A percentile compares a stretch with the other conserved stretches of the same genome.
These are phyloP conservation scores for Suillus fuscotomentosus DNA, from an alignment of 768 basidiomycete species.

Conservation along the genomic window DNA sequence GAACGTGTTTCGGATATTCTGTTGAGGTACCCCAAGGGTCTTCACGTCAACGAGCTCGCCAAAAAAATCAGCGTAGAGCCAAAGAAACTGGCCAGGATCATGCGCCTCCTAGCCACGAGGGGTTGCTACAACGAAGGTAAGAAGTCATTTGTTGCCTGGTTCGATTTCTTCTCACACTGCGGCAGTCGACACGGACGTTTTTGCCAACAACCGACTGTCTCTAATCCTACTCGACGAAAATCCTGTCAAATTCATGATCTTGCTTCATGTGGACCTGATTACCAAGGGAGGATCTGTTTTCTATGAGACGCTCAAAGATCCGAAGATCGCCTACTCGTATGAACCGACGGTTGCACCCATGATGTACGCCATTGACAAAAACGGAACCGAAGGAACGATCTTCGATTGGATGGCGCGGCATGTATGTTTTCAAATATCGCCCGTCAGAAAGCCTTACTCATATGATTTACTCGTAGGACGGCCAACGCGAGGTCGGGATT, in stretches of 20 bases:
- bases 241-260: constrained; percentile 19
- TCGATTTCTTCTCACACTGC: not conserved
- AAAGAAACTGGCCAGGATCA: constrained; percentile 28
- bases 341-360: constrained; percentile 20
- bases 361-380: constrained; percentile 18
- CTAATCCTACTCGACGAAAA: constrained; percentile 24
- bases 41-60: constrained; percentile 30
- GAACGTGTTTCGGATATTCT: constrained; percentile 31
- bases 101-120: constrained; percentile 28
- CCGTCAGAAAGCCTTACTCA: not conserved
- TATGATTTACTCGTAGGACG: constrained; percentile 9
- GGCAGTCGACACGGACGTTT: constrained; percentile 29
- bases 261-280: constrained; percentile 16
- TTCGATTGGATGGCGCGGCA: constrained; percentile 24
- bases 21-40: constrained; percentile 24
- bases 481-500: constrained; percentile 18
- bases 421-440: constrained; percentile 10
- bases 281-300: constrained; percentile 19
- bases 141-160: not conserved
- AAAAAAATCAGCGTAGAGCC: constrained; percentile 18
- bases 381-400: constrained; percentile 19
- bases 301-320: constrained; percentile 28
- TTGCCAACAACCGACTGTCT: constrained; percentile 36
- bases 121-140: constrained; percentile 34
- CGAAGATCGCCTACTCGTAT: constrained; percentile 16